Evolutionary conservation across 1,284 basidiomycete genomes (phyloP).

Genomic region (Cutaneotrichosporon sp.): DNA sequence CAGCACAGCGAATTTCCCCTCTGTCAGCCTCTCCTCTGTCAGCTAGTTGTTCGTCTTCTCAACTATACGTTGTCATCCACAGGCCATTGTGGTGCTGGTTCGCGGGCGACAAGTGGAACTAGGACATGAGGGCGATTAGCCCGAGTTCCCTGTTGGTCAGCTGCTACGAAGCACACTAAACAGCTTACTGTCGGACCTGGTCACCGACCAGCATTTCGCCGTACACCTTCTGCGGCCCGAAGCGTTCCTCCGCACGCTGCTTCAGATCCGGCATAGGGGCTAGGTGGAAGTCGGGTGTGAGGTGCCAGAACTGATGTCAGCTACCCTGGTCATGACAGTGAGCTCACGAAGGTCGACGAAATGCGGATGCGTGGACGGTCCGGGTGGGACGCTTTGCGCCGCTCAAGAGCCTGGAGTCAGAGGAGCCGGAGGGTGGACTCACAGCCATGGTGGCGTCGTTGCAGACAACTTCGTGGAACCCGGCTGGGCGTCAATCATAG

Average conservation of each 20-base stretch:
- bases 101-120: background rate
- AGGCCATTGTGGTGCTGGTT: no score
- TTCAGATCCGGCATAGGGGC: slow-evolving; percentile 58
- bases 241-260: slow-evolving; percentile 43
- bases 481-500: slow-evolving; percentile 51
- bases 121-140: slow-evolving; percentile 68
- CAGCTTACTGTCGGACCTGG: slow-evolving; percentile 70
- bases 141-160: slow-evolving; percentile 62
- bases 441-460: slow-evolving; percentile 71
- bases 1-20: no score
- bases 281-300: slow-evolving; percentile 75
- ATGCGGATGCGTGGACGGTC: slow-evolving; percentile 81
- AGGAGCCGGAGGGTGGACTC: slow-evolving; percentile 8
- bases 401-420: slow-evolving; percentile 58
- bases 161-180: background rate
- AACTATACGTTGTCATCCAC: no score
- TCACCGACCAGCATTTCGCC: slow-evolving; percentile 76
- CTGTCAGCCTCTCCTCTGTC: no score
- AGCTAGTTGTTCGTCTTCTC: no score
- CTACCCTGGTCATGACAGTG: background rate
- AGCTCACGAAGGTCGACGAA: slow-evolving; percentile 69
- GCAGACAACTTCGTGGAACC: slow-evolving; percentile 85
- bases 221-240: slow-evolving; percentile 54
- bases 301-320: slow-evolving; percentile 66
- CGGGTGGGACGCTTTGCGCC: slow-evolving; percentile 57